Evolutionary conservation across 805 yeast species (phyloP).

Genomic region (Cyberlindnera euphorbiae): DNA sequence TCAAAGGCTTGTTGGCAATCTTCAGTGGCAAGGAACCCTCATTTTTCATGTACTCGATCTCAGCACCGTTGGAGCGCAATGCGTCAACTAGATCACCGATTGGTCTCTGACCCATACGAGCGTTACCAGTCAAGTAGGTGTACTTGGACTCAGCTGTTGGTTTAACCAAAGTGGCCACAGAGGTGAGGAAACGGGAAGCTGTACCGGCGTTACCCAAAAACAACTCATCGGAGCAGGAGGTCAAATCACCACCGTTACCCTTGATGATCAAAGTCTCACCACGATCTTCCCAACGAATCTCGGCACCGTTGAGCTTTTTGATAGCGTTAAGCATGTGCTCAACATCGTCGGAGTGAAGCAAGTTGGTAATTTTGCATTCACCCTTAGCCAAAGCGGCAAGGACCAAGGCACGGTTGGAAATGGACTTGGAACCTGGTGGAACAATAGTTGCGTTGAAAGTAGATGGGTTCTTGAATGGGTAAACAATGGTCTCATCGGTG

Average conservation of each 20-base stretch:
- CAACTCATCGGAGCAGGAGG: slow-evolving; percentile 60
- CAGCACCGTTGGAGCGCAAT: slow-evolving; percentile 71
- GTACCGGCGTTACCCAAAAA: slow-evolving; percentile 98
- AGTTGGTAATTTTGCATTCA: slow-evolving; percentile 72
- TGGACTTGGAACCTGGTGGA: slow-evolving; percentile 98
- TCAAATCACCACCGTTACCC: slow-evolving; percentile 77
- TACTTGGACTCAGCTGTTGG: slow-evolving; percentile 36
- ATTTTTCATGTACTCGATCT: slow-evolving; percentile 62
- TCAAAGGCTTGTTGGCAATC: slow-evolving; percentile 66
- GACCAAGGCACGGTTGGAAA: slow-evolving; percentile 90
- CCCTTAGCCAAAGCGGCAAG: slow-evolving; percentile 91
- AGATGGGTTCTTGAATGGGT: slow-evolving; percentile 39
- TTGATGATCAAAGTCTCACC: slow-evolving; percentile 85
- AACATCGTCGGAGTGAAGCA: slow-evolving; percentile 94
- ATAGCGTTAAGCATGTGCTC: slow-evolving; percentile 92
- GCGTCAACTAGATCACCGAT: slow-evolving; percentile 96
- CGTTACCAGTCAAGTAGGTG: slow-evolving; percentile 83
- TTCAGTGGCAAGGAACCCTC: slow-evolving; percentile 84
- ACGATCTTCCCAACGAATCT: slow-evolving; percentile 74
- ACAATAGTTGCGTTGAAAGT: slow-evolving; percentile 39
- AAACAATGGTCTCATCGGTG: slow-evolving; percentile 75
- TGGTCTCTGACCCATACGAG: slow-evolving; percentile 96
- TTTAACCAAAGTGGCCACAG: slow-evolving; percentile 83
- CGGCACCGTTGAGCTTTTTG: slow-evolving; percentile 72
- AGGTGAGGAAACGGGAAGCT: slow-evolving; percentile 89